Base-by-base conservation (phyloP, 495 filamentous ascomycete species). In the Jackrogersella minutella region DNA sequence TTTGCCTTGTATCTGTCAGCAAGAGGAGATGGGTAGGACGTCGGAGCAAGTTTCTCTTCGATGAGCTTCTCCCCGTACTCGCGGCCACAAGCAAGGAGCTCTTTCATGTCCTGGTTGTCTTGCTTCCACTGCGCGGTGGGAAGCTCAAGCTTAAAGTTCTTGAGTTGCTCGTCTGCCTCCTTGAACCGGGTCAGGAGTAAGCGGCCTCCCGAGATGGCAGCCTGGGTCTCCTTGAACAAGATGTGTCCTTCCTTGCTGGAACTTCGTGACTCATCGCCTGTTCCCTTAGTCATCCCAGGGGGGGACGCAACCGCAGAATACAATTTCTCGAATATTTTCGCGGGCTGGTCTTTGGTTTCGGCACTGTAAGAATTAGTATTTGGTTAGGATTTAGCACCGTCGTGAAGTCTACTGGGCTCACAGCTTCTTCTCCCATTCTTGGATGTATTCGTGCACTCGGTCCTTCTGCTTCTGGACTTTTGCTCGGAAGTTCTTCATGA, bases 71-170 rank as follows among this genome's bases (percentile, higher is more conserved):
- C 72, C 19, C 75, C 78, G 47, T 78, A 67, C 41, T 69, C 43
- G 40, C 58, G 66, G 10, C 78, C 74, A 24, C 59, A 76, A 11
- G 64, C 44, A 14, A 81, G 63, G 56, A 81, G 39, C 34, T 74
- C 69, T 17, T 66, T 70, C 47, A 75, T 70, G 1, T 75, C 62
- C 41, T 70, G 52, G 13, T 72, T 66, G 33, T 81, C 79, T 39
- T 78, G 57, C 56, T 69, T 64, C 78, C 78, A 81, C 16, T 52
- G 66, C 37, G 67, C 69, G 8, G 61, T 66, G 2, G 75, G 78
- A 13, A 71, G 44, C 0, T 58, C 54, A 7, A 73, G 14, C 26
- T 68, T 67, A 5, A 70, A 47, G 0, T 52, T 44, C n/a, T 66
- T 58, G 6, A 71, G 60, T 44, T 53, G 66, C 19, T 72, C 68